Percentiles rank a stretch among this genome's conserved stretches.
phyloP scores from a whole-genome alignment of 495 filamentous ascomycete genomes.

The Trichoderma gamsii region DNA sequence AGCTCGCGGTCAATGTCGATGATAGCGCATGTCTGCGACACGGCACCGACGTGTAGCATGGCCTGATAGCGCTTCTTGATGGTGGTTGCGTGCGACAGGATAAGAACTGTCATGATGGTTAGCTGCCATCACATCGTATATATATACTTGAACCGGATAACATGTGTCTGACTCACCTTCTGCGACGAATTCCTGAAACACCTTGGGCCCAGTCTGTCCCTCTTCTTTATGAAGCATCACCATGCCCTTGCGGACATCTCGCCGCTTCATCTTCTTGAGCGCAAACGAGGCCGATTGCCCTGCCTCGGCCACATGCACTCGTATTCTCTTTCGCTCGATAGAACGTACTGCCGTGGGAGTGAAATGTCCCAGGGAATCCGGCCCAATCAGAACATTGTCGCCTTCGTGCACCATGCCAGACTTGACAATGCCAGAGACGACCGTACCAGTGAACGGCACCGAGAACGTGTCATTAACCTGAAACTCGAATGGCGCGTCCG shows the following conservation, averaged over 20 bases:
- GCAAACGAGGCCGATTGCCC: conserved; percentile 93
- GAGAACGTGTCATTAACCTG: conserved; percentile 97
- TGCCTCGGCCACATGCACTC: conserved; percentile 80
- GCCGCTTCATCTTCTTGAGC: conserved; percentile 73
- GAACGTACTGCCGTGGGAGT: conserved; percentile 81
- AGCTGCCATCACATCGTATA: not conserved
- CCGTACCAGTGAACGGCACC: conserved; percentile 95
- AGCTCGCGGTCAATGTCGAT: conserved; percentile 97
- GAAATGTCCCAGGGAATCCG: conserved; percentile 89
- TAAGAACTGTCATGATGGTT: conserved; percentile 57
- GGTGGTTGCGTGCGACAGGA: conserved; percentile 94
- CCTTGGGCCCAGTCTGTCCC: conserved; percentile 61
- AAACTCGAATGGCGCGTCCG: conserved; percentile 85
- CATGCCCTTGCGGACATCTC: conserved; percentile 98
- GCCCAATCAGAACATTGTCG: conserved; percentile 82
- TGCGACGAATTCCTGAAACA: conserved; percentile 86
- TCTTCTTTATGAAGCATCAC: conserved; percentile 85
- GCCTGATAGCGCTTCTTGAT: conserved; percentile 98
- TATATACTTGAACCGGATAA: not conserved
- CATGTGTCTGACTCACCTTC: conserved; percentile 54
- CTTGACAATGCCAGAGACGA: conserved; percentile 92
- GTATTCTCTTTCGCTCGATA: conserved; percentile 92
- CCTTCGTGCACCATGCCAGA: conserved; percentile 81
- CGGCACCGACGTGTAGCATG: conserved; percentile 94
- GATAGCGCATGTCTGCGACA: conserved; percentile 92